Conservation (phyloP, 2,329 filamentous ascomycete species). For the Botrytis fabae region DNA sequence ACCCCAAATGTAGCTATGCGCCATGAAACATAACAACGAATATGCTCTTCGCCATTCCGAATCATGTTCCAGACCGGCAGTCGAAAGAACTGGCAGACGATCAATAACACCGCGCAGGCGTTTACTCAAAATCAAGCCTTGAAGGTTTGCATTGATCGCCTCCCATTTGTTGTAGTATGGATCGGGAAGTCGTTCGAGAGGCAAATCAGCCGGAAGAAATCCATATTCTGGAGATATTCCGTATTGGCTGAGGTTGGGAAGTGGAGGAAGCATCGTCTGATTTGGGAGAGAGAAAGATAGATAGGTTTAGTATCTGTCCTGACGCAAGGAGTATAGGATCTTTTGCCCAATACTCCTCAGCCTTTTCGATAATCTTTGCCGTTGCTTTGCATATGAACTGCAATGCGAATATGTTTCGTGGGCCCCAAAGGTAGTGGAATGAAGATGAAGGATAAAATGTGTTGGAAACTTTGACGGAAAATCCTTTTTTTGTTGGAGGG, state of each 20-base stretch:
- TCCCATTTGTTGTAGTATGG: constrained; percentile 97
- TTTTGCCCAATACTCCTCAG: constrained; percentile 61
- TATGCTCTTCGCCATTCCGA: constrained; percentile 94
- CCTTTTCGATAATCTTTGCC: constrained; percentile 45
- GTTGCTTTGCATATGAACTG: constrained; percentile 32
- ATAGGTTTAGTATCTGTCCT: constrained; percentile 44
- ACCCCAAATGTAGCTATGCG: constrained; percentile 96
- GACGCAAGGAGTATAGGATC: constrained; percentile 67
- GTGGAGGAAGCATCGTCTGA: constrained; percentile 53
- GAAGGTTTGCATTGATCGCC: constrained; percentile 78
- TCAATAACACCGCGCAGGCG: constrained; percentile 79
- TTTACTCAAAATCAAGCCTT: constrained; percentile 81
- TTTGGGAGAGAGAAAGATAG: constrained; percentile 17
- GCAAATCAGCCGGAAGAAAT: constrained; percentile 81
- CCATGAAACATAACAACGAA: constrained; percentile 83
- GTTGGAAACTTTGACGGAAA: neutral
- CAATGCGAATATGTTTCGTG: neutral
- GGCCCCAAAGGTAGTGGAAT: neutral
- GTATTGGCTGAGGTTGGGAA: constrained; percentile 71
- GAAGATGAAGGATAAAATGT: neutral
- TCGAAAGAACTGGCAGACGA: constrained; percentile 78
- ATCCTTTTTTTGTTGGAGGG: neutral
- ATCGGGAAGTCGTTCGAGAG: constrained; percentile 78
- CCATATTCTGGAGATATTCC: constrained; percentile 76
- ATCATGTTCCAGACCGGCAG: constrained; percentile 75